phyloP scores from a whole-genome alignment of 495 filamentous ascomycete species.

The Penicillium samsonianum region DNA sequence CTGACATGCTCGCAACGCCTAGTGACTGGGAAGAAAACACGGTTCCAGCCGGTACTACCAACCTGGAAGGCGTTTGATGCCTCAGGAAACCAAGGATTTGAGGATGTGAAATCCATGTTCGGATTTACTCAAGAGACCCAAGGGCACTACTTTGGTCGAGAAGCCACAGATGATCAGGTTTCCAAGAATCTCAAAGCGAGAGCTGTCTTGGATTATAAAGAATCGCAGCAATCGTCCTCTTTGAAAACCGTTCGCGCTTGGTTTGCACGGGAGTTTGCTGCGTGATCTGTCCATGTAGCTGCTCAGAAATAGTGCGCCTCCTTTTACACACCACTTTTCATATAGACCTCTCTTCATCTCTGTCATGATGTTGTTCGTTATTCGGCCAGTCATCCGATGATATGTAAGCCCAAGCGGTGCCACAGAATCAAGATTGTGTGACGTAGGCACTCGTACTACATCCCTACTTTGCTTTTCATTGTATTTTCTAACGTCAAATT shows the following conservation, averaged over 20 bases:
- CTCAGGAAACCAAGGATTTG: neutral
- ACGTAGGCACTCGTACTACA: neutral
- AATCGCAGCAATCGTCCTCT: neutral
- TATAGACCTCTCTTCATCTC: slow-evolving; percentile 1
- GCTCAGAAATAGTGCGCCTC: slow-evolving; percentile 2
- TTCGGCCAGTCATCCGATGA: neutral
- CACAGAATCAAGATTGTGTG: slow-evolving; percentile 3
- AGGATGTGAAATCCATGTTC: slow-evolving; percentile 1
- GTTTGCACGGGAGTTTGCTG: slow-evolving; percentile 4
- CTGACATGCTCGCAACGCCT: neutral
- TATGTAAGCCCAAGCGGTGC: slow-evolving; percentile 1
- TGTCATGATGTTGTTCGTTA: slow-evolving; percentile 1
- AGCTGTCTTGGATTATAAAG: neutral
- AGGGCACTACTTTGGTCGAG: slow-evolving; percentile 1
- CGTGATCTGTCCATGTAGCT: slow-evolving; percentile 1
- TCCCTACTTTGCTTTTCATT: neutral
- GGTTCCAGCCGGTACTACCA: neutral
- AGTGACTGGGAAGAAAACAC: neutral
- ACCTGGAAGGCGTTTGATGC: neutral
- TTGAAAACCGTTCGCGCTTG: slow-evolving; percentile 1
- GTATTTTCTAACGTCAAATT: slow-evolving; percentile 2
- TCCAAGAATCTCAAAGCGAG: neutral
- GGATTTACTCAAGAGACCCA: slow-evolving; percentile 3
- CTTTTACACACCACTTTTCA: slow-evolving; percentile 1
- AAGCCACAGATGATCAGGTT: neutral